A percentile compares a stretch with the other conserved stretches of the same genome.
These are phyloP conservation scores for Trichoderma sp. DNA, from an alignment of 2,329 filamentous ascomycete species.

Conservation along the genomic window DNA sequence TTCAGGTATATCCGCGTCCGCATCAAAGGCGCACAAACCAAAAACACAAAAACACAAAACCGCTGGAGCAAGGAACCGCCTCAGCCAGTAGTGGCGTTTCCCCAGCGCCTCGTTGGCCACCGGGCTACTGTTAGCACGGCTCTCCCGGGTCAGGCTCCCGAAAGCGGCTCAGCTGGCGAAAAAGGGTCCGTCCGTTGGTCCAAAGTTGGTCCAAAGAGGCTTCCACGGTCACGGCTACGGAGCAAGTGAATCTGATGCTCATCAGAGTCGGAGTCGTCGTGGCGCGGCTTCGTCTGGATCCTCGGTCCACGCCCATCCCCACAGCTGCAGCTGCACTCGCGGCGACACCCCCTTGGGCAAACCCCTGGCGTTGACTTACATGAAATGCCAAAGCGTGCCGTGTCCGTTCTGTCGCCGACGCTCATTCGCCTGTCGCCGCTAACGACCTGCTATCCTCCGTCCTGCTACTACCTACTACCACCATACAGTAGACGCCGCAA, in stretches of 20 bases:
- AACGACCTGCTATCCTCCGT: slow-evolving; percentile 6
- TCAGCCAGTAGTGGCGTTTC: slow-evolving; percentile 2
- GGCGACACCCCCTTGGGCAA: slow-evolving; percentile 5
- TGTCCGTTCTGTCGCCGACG: slow-evolving; percentile 7
- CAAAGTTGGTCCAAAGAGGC: neutral
- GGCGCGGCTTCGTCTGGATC: slow-evolving; percentile 6
- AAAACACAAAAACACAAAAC: neutral
- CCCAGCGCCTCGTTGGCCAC: neutral
- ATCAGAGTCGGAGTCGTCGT: neutral
- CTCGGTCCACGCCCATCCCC: slow-evolving; percentile 17
- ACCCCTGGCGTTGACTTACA: slow-evolving; percentile 21
- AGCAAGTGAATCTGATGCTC: slow-evolving; percentile 9
- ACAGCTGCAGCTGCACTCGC: slow-evolving; percentile 9
- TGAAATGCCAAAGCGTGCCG: neutral
- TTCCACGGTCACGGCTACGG: neutral
- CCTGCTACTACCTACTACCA: neutral
- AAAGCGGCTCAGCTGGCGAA: slow-evolving; percentile 17
- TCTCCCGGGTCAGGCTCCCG: slow-evolving; percentile 18
- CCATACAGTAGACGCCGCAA: neutral
- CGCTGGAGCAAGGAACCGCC: neutral
- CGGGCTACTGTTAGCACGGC: neutral
- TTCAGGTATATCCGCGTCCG: neutral
- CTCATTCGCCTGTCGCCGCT: slow-evolving; percentile 15
- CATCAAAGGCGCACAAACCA: neutral
- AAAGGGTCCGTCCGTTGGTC: neutral